Percentiles rank a stretch among this genome's conserved stretches.
Evolutionary conservation across 768 basidiomycete genomes (phyloP).

Genomic region (Suillus americanus): DNA sequence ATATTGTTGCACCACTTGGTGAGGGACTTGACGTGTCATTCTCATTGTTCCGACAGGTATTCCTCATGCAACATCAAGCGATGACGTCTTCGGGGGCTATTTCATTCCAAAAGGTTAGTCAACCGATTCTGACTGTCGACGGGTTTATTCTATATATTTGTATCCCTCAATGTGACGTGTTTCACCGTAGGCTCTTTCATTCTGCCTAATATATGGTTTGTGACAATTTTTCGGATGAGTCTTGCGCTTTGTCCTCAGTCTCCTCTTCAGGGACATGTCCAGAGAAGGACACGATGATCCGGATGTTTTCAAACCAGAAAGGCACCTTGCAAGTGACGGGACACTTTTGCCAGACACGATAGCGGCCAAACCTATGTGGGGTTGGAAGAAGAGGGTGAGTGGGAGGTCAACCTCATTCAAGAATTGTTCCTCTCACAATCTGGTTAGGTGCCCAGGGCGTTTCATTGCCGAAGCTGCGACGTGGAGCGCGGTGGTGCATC

Average conservation of each 20-base stretch:
- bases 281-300: constrained; percentile 33
- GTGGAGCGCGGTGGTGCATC: constrained; percentile 31
- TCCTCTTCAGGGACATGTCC: constrained; percentile 25
- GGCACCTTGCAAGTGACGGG: constrained; percentile 25
- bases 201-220: constrained; percentile 30
- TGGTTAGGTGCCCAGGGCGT: constrained; percentile 24
- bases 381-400: constrained; percentile 27
- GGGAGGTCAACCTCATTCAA: background rate
- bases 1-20: constrained; percentile 30
- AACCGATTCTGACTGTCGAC: background rate
- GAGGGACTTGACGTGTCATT: constrained; percentile 5
- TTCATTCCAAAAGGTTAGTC: constrained; percentile 36
- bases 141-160: background rate
- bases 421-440: background rate
- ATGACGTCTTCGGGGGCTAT: constrained; percentile 47
- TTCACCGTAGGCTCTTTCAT: constrained; percentile 14
- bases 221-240: background rate
- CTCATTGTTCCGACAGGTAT: constrained; percentile 16
- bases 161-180: background rate
- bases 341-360: constrained; percentile 25
- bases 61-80: constrained; percentile 29
- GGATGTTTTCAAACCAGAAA: constrained; percentile 26
- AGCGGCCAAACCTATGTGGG: constrained; percentile 27
- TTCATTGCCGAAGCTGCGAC: constrained; percentile 31
- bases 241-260: background rate